Evolutionary conservation across 2,329 filamentous ascomycete genomes (phyloP).

Genomic region (Calonectria montana): DNA sequence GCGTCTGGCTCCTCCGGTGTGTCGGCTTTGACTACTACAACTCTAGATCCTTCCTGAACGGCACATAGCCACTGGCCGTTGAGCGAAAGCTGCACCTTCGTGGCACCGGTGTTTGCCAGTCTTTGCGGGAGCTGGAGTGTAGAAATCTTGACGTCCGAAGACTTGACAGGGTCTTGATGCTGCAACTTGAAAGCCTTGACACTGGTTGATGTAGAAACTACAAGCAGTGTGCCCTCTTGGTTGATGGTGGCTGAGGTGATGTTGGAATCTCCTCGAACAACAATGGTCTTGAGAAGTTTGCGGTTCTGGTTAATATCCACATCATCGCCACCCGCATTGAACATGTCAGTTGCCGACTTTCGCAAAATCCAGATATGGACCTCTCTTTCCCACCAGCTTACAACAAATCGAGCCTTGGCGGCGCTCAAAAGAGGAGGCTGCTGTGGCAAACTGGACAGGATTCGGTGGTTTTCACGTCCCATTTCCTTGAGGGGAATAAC

Average conservation of each 20-base stretch:
- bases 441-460: constrained; percentile 87
- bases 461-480: constrained; percentile 86
- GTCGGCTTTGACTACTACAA: constrained; percentile 58
- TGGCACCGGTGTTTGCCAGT: constrained; percentile 73
- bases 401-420: constrained; percentile 77
- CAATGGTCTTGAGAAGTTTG: constrained; percentile 76
- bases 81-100: constrained; percentile 75
- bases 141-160: constrained; percentile 74
- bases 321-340: constrained; percentile 52
- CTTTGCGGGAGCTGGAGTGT: constrained; percentile 73
- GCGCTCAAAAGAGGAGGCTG: constrained; percentile 79
- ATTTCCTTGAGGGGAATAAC: constrained; percentile 79
- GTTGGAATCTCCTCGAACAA: constrained; percentile 81
- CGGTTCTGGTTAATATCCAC: constrained; percentile 64
- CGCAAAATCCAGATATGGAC: constrained; percentile 81
- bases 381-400: constrained; percentile 94
- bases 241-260: constrained; percentile 82
- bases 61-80: constrained; percentile 77
- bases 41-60: constrained; percentile 69
- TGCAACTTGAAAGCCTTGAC: constrained; percentile 82
- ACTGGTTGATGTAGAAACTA: constrained; percentile 79
- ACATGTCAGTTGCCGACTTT: constrained; percentile 59
- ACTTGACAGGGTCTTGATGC: constrained; percentile 60
- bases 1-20: constrained; percentile 27
- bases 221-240: constrained; percentile 76